A percentile compares a stretch with the other conserved stretches of the same genome.
These are phyloP conservation scores for Huntiella bhutanensis DNA, from an alignment of 2,329 filamentous ascomycete genomes.

Conservation along the genomic window DNA sequence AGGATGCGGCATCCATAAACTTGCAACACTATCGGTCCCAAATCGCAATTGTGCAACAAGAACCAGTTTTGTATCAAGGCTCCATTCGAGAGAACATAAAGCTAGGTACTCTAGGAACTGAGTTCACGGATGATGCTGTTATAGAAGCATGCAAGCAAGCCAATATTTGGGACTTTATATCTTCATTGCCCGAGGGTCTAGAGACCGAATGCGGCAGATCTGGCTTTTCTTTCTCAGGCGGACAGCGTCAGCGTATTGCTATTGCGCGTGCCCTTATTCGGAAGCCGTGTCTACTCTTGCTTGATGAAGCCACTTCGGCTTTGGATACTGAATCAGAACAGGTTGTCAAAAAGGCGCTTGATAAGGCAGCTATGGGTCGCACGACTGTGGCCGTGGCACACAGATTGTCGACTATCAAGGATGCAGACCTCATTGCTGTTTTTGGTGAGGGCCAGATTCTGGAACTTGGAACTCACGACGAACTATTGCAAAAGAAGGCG, in stretches of 20 bases:
- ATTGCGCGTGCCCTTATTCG: slow-evolving; percentile 55
- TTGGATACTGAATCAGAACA: slow-evolving; percentile 49
- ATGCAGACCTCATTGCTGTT: slow-evolving; percentile 44
- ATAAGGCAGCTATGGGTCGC: slow-evolving; percentile 21
- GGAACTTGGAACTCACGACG: slow-evolving; percentile 41
- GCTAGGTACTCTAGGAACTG: slow-evolving; percentile 20
- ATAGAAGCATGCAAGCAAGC: slow-evolving; percentile 32
- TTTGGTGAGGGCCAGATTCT: slow-evolving; percentile 37
- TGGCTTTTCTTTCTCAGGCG: slow-evolving; percentile 51
- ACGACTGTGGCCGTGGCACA: slow-evolving; percentile 50
- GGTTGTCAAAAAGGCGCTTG: slow-evolving; percentile 43
- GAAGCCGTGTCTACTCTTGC: slow-evolving; percentile 43
- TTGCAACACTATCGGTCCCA: slow-evolving; percentile 18
- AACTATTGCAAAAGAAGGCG: slow-evolving; percentile 30
- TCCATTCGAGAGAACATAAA: slow-evolving; percentile 37
- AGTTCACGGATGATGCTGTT: slow-evolving; percentile 22
- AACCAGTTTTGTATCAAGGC: slow-evolving; percentile 26
- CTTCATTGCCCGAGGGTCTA: slow-evolving; percentile 39
- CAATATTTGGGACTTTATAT: slow-evolving; percentile 37
- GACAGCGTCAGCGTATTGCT: slow-evolving; percentile 53
- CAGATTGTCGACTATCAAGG: slow-evolving; percentile 33
- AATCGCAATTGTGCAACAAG: slow-evolving; percentile 24
- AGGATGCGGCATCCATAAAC: slow-evolving; percentile 17
- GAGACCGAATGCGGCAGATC: slow-evolving; percentile 44
- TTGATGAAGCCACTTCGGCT: slow-evolving; percentile 52